A percentile compares a stretch with the other conserved stretches of the same genome.
Conservation (phyloP, 768 basidiomycete genomes). For the Tubosaeta brunneosetosa region DNA sequence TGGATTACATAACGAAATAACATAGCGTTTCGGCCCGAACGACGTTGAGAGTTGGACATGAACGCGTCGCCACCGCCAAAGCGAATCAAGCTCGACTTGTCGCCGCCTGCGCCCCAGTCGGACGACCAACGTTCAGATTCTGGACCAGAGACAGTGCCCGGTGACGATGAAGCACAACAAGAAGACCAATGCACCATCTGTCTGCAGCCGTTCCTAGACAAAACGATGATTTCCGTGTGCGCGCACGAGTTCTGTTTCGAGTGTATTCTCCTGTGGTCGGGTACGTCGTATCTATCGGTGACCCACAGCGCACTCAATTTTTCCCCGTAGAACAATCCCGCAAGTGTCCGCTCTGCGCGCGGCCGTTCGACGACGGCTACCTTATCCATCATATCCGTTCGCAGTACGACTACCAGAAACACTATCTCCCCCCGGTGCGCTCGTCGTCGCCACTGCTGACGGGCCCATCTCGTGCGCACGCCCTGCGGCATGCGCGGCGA, state of each 20-base stretch:
- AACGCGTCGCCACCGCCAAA: conserved; percentile 27
- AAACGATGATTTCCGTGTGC: conserved; percentile 78
- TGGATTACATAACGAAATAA: not conserved
- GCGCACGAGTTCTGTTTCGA: conserved; percentile 95
- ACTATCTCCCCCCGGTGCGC: conserved; percentile 64
- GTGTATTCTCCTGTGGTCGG: conserved; percentile 82
- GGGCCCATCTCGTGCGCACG: conserved; percentile 24
- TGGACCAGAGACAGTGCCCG: not conserved
- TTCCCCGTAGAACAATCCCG: conserved; percentile 62
- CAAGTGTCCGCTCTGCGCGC: conserved; percentile 72
- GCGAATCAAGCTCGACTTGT: conserved; percentile 34
- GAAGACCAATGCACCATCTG: conserved; percentile 81
- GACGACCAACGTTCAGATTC: not conserved
- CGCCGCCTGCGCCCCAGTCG: conserved; percentile 13
- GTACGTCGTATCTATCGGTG: conserved; percentile 37
- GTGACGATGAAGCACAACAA: not conserved
- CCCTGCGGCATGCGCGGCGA: conserved; percentile 29
- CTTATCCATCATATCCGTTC: conserved; percentile 78
- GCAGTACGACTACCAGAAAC: conserved; percentile 76
- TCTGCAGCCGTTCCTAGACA: conserved; percentile 68
- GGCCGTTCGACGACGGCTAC: conserved; percentile 58
- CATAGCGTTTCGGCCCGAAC: not conserved
- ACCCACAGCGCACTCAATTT: not conserved
- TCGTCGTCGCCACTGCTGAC: conserved; percentile 41
- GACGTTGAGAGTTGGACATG: not conserved